phyloP scores from a whole-genome alignment of 2,329 filamentous ascomycete species.

The Ascochyta fabae region DNA sequence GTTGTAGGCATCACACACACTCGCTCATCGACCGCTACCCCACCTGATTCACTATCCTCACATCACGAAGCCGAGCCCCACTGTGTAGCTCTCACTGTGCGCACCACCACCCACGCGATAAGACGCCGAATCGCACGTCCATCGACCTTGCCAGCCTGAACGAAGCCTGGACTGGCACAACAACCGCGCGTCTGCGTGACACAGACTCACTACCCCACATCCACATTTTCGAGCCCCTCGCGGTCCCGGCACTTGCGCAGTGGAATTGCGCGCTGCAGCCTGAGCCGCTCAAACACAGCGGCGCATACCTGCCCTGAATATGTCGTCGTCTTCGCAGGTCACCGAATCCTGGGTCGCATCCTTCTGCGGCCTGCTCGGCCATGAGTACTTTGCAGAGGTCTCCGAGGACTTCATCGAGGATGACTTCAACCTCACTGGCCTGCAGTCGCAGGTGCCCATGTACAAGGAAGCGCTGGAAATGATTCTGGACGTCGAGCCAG shows the following conservation, averaged over 20 bases:
- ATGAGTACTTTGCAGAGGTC: slow-evolving; percentile 99
- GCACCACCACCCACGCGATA: slow-evolving; percentile 14
- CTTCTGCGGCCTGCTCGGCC: slow-evolving; percentile 92
- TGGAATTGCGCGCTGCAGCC: slow-evolving; percentile 29
- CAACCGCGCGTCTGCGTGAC: slow-evolving; percentile 7
- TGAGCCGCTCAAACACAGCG: slow-evolving; percentile 24
- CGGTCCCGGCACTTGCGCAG: slow-evolving; percentile 23
- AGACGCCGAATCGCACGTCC: slow-evolving; percentile 1
- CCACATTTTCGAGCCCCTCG: slow-evolving; percentile 40
- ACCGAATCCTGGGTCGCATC: slow-evolving; percentile 97
- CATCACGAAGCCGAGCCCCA: slow-evolving; percentile 18
- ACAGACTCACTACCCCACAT: slow-evolving; percentile 31
- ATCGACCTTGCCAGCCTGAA: neutral
- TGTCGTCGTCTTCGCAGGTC: slow-evolving; percentile 64
- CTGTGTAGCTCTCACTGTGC: slow-evolving; percentile 10
- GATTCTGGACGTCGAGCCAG: slow-evolving; percentile 97
- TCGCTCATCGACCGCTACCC: slow-evolving; percentile 14
- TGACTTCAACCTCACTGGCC: slow-evolving; percentile 97
- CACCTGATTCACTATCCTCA: slow-evolving; percentile 8
- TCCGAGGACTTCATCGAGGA: slow-evolving; percentile 99
- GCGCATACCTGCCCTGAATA: slow-evolving; percentile 34
- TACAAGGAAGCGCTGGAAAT: slow-evolving; percentile 99
- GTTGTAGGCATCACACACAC: neutral
- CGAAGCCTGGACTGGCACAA: neutral
- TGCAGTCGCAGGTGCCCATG: slow-evolving; percentile 95